phyloP scores from a whole-genome alignment of 371 early-diverging fungal species.

The Basidiobolus meristosporus region DNA sequence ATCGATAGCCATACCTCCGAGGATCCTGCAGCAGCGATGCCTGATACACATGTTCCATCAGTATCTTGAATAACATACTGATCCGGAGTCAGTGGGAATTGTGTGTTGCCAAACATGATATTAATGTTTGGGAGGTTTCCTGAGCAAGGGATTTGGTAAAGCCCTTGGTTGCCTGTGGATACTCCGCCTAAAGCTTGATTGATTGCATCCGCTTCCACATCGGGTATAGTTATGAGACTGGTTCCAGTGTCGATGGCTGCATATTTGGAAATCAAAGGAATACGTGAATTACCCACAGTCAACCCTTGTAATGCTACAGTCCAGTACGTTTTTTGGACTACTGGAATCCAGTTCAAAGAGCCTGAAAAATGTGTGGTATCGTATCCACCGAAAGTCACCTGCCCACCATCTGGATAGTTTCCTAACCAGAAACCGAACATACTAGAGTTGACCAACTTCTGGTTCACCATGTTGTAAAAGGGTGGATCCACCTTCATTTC shows the following conservation, averaged over 20 bases:
- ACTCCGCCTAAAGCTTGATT: neutral
- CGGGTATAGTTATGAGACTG: constrained; percentile 27
- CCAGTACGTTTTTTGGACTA: constrained; percentile 1
- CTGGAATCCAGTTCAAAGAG: constrained; percentile 10
- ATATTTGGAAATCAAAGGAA: constrained; percentile 7
- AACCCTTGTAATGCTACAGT: neutral
- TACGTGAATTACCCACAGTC: neutral
- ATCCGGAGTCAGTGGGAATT: neutral
- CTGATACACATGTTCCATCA: neutral
- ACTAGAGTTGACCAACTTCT: constrained; percentile 12
- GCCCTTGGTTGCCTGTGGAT: no score
- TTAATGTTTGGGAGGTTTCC: neutral
- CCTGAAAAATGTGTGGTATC: constrained; percentile 13
- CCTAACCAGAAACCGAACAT: constrained; percentile 17
- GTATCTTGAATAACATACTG: neutral
- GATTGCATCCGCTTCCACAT: constrained; percentile 20
- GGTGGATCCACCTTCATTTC: constrained; percentile 9
- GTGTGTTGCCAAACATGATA: neutral
- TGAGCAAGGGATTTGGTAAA: no score
- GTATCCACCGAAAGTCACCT: constrained; percentile 37
- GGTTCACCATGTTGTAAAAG: constrained; percentile 10
- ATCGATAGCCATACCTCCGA: no score
- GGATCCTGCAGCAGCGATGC: neutral
- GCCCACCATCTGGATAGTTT: constrained; percentile 26
- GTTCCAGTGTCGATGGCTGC: constrained; percentile 37